Evolutionary conservation across 2,329 filamentous ascomycete species (phyloP).

Genomic region (Hypoxylon sp.): DNA sequence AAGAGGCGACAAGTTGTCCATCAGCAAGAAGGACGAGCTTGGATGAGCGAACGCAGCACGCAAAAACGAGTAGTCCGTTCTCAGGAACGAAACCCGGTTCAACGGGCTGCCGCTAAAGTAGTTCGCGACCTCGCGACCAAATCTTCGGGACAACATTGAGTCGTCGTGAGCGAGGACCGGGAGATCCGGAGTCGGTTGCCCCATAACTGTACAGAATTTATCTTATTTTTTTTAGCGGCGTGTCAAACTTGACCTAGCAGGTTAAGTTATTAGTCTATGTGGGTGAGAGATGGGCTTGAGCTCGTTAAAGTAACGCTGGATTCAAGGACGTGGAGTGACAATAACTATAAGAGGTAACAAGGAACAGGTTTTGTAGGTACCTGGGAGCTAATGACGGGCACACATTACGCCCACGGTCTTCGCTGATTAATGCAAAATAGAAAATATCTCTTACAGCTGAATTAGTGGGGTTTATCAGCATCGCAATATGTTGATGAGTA

Average conservation of each 20-base stretch:
- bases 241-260: too few species aligned
- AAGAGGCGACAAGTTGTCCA: constrained; percentile 81
- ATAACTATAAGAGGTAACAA: too few species aligned
- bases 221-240: too few species aligned
- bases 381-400: too few species aligned
- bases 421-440: constrained; percentile 26
- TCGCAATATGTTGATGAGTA: constrained; percentile 28
- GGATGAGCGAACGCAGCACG: constrained; percentile 71
- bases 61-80: constrained; percentile 75
- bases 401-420: too few species aligned
- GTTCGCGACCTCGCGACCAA: constrained; percentile 81
- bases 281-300: constrained; percentile 1
- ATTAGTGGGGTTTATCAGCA: constrained; percentile 20
- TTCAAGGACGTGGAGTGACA: neutral
- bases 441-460: neutral
- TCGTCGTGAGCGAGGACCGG: constrained; percentile 57
- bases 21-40: constrained; percentile 75
- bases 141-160: constrained; percentile 78
- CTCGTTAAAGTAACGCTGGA: neutral
- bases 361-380: too few species aligned
- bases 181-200: constrained; percentile 53
- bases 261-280: too few species aligned
- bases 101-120: constrained; percentile 83
- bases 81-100: constrained; percentile 82
- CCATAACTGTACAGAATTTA: too few species aligned